Evolutionary conservation across 2,329 filamentous ascomycete species (phyloP), one percentile per base, ranked within the genome.

Genomic region (Neopestalotiopsis sp.): DNA sequence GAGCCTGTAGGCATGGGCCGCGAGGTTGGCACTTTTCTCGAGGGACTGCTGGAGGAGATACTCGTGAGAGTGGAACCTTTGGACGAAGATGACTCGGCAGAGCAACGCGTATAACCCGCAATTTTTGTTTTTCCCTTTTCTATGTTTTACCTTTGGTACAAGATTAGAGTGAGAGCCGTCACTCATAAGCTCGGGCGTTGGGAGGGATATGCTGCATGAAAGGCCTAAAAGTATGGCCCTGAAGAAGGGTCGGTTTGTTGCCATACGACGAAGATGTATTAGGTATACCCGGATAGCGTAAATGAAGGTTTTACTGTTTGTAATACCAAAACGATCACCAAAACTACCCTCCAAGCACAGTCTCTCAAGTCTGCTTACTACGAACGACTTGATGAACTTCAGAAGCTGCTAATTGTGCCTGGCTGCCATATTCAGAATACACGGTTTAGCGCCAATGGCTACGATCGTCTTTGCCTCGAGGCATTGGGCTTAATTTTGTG

Each of bases 1-100:
- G 92, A 94, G 74, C 94, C 94, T 5, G 94, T 98, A 12, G 94
- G 94, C 1, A 98, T 98, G 95, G 95, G 94, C 0, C 91, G 94
- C 59, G 95, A 95, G 32, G 94, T 97, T 1, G 90, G 91, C 59
- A 94, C 93, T 1, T 97, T 98, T 74, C 81, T 98, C 7, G 96
- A 99, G 79, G 95, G 95, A 0, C 89, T 98, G 71, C 83, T 99
- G 42, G 96, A 99, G 79, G 96, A 99, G 84, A 92, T 99, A 30
- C 83, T 99, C 28, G 94, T 98, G 45, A 84, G 96, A 68, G 94
- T 98, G 14, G 95, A 98, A 82, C 93, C 95, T 4, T 85, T 94
- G 70, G 93, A 96, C 75, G 93, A 94, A 73, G 88, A 89, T n/a
- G 88, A 90, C 28, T 40, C 64, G 0, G 72, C 74, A 34, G 59